These are phyloP conservation scores for Coccomyxa sp. DNA, from an alignment of 139 green algal species.

Conservation along the genomic window DNA sequence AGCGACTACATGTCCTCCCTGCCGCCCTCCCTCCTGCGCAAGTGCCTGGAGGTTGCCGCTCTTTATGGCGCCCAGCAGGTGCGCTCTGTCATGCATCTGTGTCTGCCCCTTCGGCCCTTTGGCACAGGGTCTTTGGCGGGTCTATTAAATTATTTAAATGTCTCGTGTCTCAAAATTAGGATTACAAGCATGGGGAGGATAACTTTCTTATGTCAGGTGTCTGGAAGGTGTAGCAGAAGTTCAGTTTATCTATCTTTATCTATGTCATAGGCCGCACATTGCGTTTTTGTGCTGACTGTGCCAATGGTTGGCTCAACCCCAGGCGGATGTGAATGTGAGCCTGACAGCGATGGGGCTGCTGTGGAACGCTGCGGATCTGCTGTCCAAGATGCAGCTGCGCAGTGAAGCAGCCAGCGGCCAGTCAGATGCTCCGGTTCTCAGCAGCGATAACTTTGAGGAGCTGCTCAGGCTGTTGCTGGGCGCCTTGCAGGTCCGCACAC, in stretches of 20 bases:
- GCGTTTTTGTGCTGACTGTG: not conserved
- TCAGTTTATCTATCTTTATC: too few relatives aligned
- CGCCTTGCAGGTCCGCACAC: slow-evolving; percentile 28
- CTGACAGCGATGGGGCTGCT: slow-evolving; percentile 84
- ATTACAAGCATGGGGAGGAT: not conserved
- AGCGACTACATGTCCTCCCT: slow-evolving; percentile 68
- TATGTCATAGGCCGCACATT: not conserved
- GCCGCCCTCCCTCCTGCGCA: slow-evolving; percentile 32
- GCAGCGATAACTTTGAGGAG: slow-evolving; percentile 32
- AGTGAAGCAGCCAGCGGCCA: not conserved
- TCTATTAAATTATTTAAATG: too few relatives aligned
- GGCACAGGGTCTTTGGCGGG: too few relatives aligned
- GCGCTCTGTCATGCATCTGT: not conserved
- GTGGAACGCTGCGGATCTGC: slow-evolving; percentile 81
- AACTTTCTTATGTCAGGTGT: not conserved
- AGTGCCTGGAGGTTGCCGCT: slow-evolving; percentile 59
- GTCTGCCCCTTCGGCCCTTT: too few relatives aligned
- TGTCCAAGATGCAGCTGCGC: slow-evolving; percentile 34
- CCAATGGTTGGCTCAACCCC: not conserved
- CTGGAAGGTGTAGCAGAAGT: not conserved
- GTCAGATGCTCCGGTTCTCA: slow-evolving; percentile 7
- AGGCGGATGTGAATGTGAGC: slow-evolving; percentile 80
- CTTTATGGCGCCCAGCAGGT: slow-evolving; percentile 55
- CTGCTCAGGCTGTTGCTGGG: slow-evolving; percentile 44
- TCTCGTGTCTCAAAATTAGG: too few relatives aligned